Evolutionary conservation across 2,329 filamentous ascomycete species (phyloP).

Genomic region (Sporothrix brunneoviolacea): DNA sequence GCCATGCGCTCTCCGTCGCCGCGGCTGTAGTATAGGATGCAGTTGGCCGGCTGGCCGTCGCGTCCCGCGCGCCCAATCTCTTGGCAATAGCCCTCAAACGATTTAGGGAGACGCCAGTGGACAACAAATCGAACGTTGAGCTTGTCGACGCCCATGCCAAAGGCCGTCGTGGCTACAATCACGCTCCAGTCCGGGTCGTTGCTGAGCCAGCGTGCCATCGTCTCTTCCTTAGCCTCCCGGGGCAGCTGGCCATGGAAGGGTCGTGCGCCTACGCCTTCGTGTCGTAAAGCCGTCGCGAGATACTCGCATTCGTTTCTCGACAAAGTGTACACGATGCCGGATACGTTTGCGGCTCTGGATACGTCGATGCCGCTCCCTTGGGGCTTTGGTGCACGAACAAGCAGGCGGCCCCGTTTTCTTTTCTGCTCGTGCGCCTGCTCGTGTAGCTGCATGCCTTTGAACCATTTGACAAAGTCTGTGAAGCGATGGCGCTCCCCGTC

Average conservation of each 20-base stretch:
- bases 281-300: conserved; percentile 58
- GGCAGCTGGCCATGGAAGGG: conserved; percentile 66
- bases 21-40: conserved; percentile 84
- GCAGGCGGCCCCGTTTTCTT: conserved; percentile 31
- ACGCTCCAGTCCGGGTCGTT: conserved; percentile 76
- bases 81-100: conserved; percentile 93
- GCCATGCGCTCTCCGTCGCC: conserved; percentile 75
- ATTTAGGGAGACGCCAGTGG: conserved; percentile 90
- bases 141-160: conserved; percentile 98
- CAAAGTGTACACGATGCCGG: conserved; percentile 75
- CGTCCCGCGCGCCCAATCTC: conserved; percentile 88
- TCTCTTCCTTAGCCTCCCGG: conserved; percentile 63
- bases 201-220: conserved; percentile 63
- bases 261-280: conserved; percentile 65
- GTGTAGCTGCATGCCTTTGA: conserved; percentile 58
- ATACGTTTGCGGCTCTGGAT: conserved; percentile 51
- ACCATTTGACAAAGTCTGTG: conserved; percentile 68
- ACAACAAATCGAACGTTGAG: conserved; percentile 90
- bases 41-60: conserved; percentile 79
- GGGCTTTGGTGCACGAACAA: conserved; percentile 53
- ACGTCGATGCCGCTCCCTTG: too few relatives aligned
- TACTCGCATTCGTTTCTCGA: conserved; percentile 68
- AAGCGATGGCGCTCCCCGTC: conserved; percentile 56
- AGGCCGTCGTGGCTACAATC: conserved; percentile 91
- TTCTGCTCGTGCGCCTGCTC: conserved; percentile 53